Base-by-base conservation (phyloP, 192 early-diverging fungal genomes). In the Anaeromyces robustus region DNA sequence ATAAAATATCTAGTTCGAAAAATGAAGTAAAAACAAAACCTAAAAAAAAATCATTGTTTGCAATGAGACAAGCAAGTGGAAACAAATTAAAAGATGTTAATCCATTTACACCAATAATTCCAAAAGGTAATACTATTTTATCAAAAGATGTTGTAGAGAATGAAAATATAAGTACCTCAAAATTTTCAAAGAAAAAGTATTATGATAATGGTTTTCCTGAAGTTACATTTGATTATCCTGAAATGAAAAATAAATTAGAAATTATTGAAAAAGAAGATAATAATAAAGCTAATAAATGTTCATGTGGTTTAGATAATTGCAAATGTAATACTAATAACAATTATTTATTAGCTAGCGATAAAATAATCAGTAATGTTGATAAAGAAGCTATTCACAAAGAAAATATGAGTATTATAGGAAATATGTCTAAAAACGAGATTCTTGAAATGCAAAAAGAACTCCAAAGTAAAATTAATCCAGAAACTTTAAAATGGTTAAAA, bases 361-460 rank as follows among this genome's bases (percentile, higher is more conserved):
- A 68, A 68, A n/a, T 68, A 0, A 68, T 68, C 0, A 68, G 52
- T 68, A 68, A 68, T 68, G 4, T 9, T 11, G 52, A 68, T 68
- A 68, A 68, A 68, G 52, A 68, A 68, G 26, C 52, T n/a, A 87
- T 92, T 82, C 83, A 92, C 82, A 82, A 87, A 79, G 84, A 91
- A 79, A 90, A 92, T 81, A 77, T 83, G 7, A 30, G 80, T n/a
- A 84, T 83, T 16, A 79, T 94, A 16, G 81, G 83, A 31, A 78
- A 77, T 26, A 96, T 97, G 96, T 85, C 93, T 1, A 86, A 85
- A 30, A 84, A 86, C 13, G 94, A 96, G 43, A 93, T 96, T 29
- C 80, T 87, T 5, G 89, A 91, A 79, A 92, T 94, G 13, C 88
- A 89, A 12, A 86, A 84, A 22, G 92, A 95, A 78, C 89, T 97